A percentile compares a stretch with the other conserved stretches of the same genome.
Conservation (phyloP, 306 rosid genomes). For the Spatholobus suberectus region DNA sequence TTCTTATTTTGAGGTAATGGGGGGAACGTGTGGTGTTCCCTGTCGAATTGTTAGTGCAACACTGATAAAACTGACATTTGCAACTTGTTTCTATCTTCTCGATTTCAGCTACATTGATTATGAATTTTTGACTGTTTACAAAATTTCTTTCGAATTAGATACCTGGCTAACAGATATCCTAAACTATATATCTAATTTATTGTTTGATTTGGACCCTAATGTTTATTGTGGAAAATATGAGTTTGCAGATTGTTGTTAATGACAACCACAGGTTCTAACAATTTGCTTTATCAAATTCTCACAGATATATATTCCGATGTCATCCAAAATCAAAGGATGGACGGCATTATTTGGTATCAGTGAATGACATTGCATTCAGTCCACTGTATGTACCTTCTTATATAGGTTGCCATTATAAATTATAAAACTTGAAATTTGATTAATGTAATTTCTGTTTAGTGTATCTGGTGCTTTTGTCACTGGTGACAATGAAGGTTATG, state of each 20-base stretch:
- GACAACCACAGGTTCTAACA: constrained; percentile 40
- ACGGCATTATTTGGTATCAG: constrained; percentile 65
- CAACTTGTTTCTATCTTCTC: not conserved
- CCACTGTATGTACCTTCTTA: constrained; percentile 66
- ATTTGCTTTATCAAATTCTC: constrained; percentile 26
- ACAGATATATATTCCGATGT: constrained; percentile 84
- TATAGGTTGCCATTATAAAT: constrained; percentile 22
- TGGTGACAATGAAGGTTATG: constrained; percentile 82
- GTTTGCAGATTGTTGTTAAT: constrained; percentile 24
- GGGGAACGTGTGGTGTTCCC: not conserved
- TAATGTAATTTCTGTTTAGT: constrained; percentile 52
- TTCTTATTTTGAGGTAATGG: not conserved
- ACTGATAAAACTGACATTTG: not conserved
- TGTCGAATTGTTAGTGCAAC: not conserved
- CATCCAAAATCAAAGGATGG: constrained; percentile 77
- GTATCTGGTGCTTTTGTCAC: constrained; percentile 66
- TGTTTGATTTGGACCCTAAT: constrained; percentile 13
- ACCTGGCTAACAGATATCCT: not conserved
- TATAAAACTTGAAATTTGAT: constrained; percentile 33
- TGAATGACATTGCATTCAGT: constrained; percentile 86
- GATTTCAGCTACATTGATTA: not conserved
- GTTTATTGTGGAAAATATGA: not conserved
- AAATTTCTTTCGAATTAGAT: not conserved
- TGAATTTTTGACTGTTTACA: not conserved
- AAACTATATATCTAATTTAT: not conserved